Conservation (phyloP, 306 rosid species). For the Rosa rugosa region DNA sequence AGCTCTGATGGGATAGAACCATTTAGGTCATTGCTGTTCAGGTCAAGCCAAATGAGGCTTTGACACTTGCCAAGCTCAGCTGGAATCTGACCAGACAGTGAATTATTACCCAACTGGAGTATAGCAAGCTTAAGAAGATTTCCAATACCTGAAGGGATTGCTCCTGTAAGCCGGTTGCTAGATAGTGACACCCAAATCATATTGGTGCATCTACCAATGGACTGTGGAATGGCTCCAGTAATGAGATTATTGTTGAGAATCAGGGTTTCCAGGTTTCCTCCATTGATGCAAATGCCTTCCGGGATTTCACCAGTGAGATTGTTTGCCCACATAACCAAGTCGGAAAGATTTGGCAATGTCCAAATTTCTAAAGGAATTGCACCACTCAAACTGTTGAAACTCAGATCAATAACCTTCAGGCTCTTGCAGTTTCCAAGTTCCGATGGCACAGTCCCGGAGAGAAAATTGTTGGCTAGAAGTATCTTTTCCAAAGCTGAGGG, state of each 20-base stretch:
- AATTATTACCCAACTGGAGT: conserved; percentile 71
- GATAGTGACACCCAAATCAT: conserved; percentile 69
- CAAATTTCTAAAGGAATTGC: conserved; percentile 58
- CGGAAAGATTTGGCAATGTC: conserved; percentile 57
- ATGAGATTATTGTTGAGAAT: conserved; percentile 62
- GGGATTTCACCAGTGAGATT: conserved; percentile 62
- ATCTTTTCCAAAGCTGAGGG: conserved; percentile 47
- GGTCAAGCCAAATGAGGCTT: conserved; percentile 71
- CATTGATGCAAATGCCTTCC: conserved; percentile 49
- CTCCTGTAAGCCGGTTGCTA: conserved; percentile 53
- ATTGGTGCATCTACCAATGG: conserved; percentile 61
- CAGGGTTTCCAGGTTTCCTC: conserved; percentile 56
- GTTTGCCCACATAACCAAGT: conserved; percentile 79
- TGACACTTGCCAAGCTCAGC: conserved; percentile 59
- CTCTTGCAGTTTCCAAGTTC: conserved; percentile 57
- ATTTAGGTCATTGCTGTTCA: conserved; percentile 52
- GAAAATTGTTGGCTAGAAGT: conserved; percentile 49
- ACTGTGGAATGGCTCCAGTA: conserved; percentile 56
- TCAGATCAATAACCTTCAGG: conserved; percentile 55
- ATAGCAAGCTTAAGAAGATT: conserved; percentile 52
- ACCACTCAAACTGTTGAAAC: conserved; percentile 66
- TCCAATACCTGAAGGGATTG: conserved; percentile 62
- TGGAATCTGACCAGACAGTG: conserved; percentile 63
- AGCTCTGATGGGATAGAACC: conserved; percentile 60
- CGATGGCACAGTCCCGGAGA: conserved; percentile 49